These are phyloP conservation scores for Ottelia alismoides DNA, from an alignment of 106 monocot genomes.

Conservation along the genomic window DNA sequence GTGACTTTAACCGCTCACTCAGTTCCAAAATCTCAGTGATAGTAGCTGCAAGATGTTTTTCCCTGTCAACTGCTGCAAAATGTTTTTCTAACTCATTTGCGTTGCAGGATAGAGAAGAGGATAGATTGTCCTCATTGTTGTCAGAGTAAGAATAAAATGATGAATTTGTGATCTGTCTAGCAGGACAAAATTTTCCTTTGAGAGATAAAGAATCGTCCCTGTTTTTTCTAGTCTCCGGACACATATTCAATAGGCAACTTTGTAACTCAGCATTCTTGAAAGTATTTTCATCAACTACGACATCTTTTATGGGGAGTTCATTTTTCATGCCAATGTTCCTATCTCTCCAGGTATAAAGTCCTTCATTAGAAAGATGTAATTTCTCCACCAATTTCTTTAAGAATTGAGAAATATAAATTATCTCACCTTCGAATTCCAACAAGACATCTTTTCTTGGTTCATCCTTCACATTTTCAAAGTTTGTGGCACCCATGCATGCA, in stretches of 20 bases:
- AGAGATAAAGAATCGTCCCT: too few relatives aligned
- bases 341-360: slow-evolving; percentile 7
- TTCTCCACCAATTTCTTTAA: slow-evolving; percentile 50
- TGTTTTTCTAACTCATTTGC: too few relatives aligned
- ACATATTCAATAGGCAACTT: too few relatives aligned
- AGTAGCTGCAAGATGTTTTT: slow-evolving; percentile 21
- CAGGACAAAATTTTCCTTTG: too few relatives aligned
- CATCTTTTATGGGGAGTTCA: not conserved
- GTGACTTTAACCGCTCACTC: slow-evolving; percentile 42
- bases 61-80: too few relatives aligned
- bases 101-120: too few relatives aligned
- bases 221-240: too few relatives aligned
- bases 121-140: too few relatives aligned
- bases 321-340: slow-evolving; percentile 5
- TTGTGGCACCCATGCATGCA: too few relatives aligned
- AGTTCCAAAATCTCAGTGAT: slow-evolving; percentile 35
- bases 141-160: too few relatives aligned
- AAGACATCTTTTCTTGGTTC: not conserved
- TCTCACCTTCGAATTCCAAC: slow-evolving; percentile 47
- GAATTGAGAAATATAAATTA: slow-evolving; percentile 32
- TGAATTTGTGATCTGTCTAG: too few relatives aligned
- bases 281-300: not conserved
- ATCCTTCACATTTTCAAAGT: slow-evolving; percentile 9
- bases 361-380: slow-evolving; percentile 32
- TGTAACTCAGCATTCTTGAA: not conserved